Evolutionary conservation across 257 asterid genomes (phyloP), one percentile per base, ranked within the genome.

Genomic region (Rhazya stricta): DNA sequence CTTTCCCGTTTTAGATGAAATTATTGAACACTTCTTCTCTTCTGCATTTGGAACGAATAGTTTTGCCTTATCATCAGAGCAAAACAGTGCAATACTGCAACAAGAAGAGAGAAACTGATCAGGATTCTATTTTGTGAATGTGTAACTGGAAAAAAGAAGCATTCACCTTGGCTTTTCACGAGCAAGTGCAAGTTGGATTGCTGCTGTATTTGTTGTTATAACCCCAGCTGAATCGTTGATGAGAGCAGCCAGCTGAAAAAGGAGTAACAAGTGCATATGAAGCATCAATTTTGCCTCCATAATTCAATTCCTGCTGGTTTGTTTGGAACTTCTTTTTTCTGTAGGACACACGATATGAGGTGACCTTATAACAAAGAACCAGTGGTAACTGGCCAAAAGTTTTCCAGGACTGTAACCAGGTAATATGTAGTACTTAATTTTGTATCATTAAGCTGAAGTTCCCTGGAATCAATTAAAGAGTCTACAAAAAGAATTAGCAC

Each of bases 201-300:
- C 98, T 30, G 91, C 95, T 39, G 98, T 93, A 76, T 93, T 93
- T 3, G 96, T 87, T 51, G 91, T 81, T 77, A 93, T 87, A 43
- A 93, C 96, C 19, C 98, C 97, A 27, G 91, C 95, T 7, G 98
- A 91, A 60, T 91, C 98, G 62, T 89, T 91, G 58, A 91, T 80
- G 73, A 93, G 87, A 50, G 96, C 97, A 74, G 97, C 96, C 67
- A 93, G 88, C 97, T 93, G 29, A 15, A 77, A 65, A 34, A 60
- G 60, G 73, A 74, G 15, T 74, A 73, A 27, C 42, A 75, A 42
- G 57, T 48, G 19, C 46, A 9, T 4, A 27, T 50, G 15, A 51
- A 18, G 75, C 46, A 37, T 54, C 60, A 21, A 1, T 18, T 13
- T 30, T 46, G 60, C 15, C 41, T 43, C 25, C 57, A 19, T 15